Conservation (phyloP, 108 stramenopile genomes). For the Ochromonas danica region DNA sequence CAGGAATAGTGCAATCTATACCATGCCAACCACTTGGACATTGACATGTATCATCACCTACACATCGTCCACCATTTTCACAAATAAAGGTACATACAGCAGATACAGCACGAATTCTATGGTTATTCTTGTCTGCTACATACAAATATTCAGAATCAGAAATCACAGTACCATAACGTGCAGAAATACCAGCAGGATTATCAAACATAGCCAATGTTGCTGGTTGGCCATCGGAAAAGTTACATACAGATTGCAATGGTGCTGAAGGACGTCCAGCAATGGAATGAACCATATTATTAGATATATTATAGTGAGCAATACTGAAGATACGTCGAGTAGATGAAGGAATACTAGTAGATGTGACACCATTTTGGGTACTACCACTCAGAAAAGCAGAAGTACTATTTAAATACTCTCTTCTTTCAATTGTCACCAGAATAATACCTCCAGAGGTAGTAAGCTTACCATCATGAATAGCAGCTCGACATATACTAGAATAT, state of each 20-base stretch:
- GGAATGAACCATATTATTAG: conserved; percentile 58
- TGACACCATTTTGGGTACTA: conserved; percentile 28
- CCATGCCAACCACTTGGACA: conserved; percentile 71
- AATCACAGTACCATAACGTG: conserved; percentile 36
- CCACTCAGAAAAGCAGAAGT: neutral
- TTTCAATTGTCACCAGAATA: conserved; percentile 54
- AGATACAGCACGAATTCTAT: conserved; percentile 67
- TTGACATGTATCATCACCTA: conserved; percentile 63
- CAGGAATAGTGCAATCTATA: conserved; percentile 61
- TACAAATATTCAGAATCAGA: conserved; percentile 52
- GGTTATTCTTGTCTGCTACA: conserved; percentile 71
- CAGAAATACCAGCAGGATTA: conserved; percentile 63
- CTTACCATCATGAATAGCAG: conserved; percentile 68
- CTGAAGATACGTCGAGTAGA: conserved; percentile 45
- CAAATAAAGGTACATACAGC: conserved; percentile 69
- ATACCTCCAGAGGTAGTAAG: conserved; percentile 47
- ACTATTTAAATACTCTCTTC: neutral
- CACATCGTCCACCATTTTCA: conserved; percentile 74
- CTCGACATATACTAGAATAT: conserved; percentile 62
- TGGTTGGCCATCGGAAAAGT: conserved; percentile 62
- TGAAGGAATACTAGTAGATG: conserved; percentile 35
- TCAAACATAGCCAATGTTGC: conserved; percentile 57
- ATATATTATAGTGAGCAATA: conserved; percentile 1
- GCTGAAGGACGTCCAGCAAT: conserved; percentile 70
- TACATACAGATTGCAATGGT: conserved; percentile 63